A percentile compares a stretch with the other conserved stretches of the same genome.
Conservation (phyloP, 225 moss, liverwort and hornwort genomes). For the Bryoerythrophyllum caledonicum region DNA sequence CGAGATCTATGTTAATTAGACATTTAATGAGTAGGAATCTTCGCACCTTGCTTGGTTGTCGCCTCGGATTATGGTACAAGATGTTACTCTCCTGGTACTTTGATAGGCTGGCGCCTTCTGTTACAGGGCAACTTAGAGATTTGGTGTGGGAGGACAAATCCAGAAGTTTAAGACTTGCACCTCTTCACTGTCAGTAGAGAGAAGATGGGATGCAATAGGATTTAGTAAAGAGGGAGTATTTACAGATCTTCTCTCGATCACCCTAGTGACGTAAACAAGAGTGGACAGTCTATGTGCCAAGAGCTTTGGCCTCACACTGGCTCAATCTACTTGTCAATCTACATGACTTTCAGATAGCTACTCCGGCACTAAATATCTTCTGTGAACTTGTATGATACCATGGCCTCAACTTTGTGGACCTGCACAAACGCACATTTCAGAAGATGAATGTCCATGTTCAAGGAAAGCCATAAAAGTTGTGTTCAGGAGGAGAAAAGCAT, state of each 20-base stretch:
- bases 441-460: not conserved
- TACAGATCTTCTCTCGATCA: slow-evolving; percentile 4
- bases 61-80: not conserved
- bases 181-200: not conserved
- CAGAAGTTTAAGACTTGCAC: not conserved
- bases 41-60: not conserved
- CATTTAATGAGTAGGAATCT: too few relatives aligned
- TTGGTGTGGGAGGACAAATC: not conserved
- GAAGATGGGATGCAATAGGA: not conserved
- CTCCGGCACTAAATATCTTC: slow-evolving; percentile 38
- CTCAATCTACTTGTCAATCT: slow-evolving; percentile 9
- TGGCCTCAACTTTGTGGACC: slow-evolving; percentile 70
- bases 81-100: not conserved
- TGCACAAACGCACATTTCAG: slow-evolving; percentile 18
- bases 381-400: slow-evolving; percentile 61
- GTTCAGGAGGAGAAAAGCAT: not conserved
- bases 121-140: not conserved
- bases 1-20: not conserved
- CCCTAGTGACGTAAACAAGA: not conserved
- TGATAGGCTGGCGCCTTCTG: not conserved
- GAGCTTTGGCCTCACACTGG: slow-evolving; percentile 24
- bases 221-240: not conserved
- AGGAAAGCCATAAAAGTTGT: not conserved
- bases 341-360: not conserved
- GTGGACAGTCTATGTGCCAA: slow-evolving; percentile 13